Evolutionary conservation across 352 stramenopile genomes (phyloP), one percentile per base, ranked within the genome.

Genomic region (Pythium brachiatum): DNA sequence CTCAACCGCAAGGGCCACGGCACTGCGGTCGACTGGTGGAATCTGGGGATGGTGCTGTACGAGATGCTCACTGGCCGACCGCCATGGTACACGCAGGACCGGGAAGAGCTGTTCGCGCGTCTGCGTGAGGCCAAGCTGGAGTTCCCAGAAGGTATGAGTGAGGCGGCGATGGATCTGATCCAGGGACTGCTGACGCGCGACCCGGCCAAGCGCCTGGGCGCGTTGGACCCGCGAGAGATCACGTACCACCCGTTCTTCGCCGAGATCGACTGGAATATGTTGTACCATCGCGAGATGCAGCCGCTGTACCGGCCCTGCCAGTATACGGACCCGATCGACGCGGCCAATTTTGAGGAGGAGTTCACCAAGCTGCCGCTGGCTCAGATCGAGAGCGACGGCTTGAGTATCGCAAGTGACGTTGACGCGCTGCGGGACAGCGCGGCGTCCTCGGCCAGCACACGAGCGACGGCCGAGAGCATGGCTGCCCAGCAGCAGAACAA

Each of bases 171-270:
- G 80, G 80, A 89, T 50, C 61, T 94, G 2, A 92, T 94, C 61
- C 79, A 88, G 48, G 85, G 85, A 2, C 66, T 99, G 32, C 79
- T 99, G 1, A 92, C 85, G 36, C 95, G 97, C 58, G 88, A 99
- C 52, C 92, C 95, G 53, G 80, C 85, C 27, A 89, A 91, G 72
- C 88, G 97, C 11, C 78, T 99, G 15, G 96, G 97, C 21, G 81
- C 85, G 29, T 82, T 86, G 32, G 81, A 89, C 53, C 79, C 81
- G 34, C 76, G 79, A 51, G 83, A 92, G 62, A 86, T 94, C 59
- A 90, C 83, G 39, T 88, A 89, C 56, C 85, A 94, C 62, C 76
- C 85, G 12, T 94, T 94, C 67, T 94, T 92, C 62, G 70, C 71
- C 21, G 80, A 90, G 21, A 88, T 94, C 50, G 78, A 91, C 68